A percentile compares a stretch with the other conserved stretches of the same genome.
phyloP scores from a whole-genome alignment of 2,329 filamentous ascomycete species.

The Trichoderma sp. region DNA sequence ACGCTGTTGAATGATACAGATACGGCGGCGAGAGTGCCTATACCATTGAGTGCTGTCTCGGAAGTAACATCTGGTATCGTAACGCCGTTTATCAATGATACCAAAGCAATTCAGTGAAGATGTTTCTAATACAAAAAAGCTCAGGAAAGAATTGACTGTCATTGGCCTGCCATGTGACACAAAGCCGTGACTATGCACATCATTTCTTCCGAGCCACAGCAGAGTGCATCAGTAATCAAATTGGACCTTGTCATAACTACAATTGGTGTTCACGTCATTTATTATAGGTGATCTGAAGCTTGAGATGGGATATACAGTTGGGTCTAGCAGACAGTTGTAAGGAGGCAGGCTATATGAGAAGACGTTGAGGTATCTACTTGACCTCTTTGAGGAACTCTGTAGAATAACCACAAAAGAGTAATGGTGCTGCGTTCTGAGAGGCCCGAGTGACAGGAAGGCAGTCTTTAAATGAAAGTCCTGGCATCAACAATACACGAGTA shows the following conservation, averaged over 20 bases:
- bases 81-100: too few species aligned
- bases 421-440: not conserved
- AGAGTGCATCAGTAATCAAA: not conserved
- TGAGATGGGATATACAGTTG: too few species aligned
- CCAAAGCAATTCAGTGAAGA: too few species aligned
- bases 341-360: not conserved
- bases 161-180: too few species aligned
- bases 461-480: not conserved
- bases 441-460: not conserved
- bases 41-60: too few species aligned
- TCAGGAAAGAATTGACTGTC: not conserved
- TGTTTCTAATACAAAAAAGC: too few species aligned
- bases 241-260: too few species aligned
- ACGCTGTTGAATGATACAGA: too few species aligned
- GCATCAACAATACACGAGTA: not conserved
- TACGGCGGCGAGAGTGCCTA: too few species aligned
- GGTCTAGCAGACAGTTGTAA: not conserved
- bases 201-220: not conserved
- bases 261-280: not conserved
- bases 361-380: not conserved
- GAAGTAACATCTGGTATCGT: too few species aligned
- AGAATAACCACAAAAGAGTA: not conserved
- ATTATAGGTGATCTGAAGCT: too few species aligned
- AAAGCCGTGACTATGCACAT: not conserved
- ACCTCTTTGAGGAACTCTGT: not conserved